Evolutionary conservation across 306 rosid species (phyloP), one percentile per base, ranked within the genome.

Genomic region (Spatholobus suberectus): DNA sequence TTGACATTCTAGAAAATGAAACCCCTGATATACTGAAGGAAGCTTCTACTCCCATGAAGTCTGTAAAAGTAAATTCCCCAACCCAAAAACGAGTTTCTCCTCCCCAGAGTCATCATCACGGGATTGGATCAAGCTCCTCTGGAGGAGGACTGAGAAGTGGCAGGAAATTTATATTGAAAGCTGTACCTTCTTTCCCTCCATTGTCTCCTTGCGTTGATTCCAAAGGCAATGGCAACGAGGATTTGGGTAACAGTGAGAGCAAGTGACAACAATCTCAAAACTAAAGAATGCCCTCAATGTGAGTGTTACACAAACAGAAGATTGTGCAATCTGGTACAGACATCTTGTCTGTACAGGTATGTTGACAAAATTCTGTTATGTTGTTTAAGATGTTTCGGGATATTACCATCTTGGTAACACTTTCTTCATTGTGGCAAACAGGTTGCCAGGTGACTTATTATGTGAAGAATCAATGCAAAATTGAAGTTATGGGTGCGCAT

Each of bases 31-130:
- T 87, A 81, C 73, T 90, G 81, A 90, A 80, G 74, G 92, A 88
- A 68, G 43, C 69, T 73, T 85, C 88, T 59, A 76, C 83, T 29
- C 88, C 90, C 17, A 66, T 3, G 6, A 86, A 35, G 74, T 20
- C 89, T 4, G 85, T 87, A 34, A 87, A 91, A 89, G 85, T 82
- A 70, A 86, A 88, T 68, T 91, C 96, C 37, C 98, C 96, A 1
- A 89, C 83, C 67, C 91, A 88, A 78, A 91, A 90, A 82, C 82
- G 89, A 79, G 93, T 91, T 81, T 91, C 96, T 77, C 93, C 98
- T 68, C 97, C 94, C 21, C 85, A 85, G 1, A 40, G 82, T 70
- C 87, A 70, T 84, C 35, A 12, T 27, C 73, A 18, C 23, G 85
- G 66, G 46, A 84, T 83, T 74, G 91, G 81, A 63, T 84, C 89